phyloP scores from a whole-genome alignment of 2,329 filamentous ascomycete species.

The Botryosphaeria dothidea region DNA sequence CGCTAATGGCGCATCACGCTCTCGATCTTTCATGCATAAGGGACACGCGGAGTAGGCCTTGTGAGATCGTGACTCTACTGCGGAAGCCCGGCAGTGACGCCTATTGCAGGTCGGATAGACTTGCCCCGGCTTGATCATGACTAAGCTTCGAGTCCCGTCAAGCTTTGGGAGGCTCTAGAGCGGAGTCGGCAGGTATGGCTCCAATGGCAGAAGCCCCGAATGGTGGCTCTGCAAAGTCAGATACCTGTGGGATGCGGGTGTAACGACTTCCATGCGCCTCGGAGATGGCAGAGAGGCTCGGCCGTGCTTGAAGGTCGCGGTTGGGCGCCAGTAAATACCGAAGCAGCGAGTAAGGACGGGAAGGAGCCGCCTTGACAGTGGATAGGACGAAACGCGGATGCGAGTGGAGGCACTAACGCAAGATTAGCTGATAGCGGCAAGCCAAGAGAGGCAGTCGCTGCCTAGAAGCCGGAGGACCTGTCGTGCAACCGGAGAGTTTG shows the following conservation, averaged over 20 bases:
- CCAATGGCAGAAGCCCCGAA: conserved; percentile 7
- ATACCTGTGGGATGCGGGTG: background rate
- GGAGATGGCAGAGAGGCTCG: background rate
- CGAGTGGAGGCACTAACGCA: conserved; percentile 6
- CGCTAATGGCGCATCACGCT: no score
- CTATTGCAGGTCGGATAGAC: no score
- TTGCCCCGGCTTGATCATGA: no score
- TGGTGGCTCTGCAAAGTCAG: background rate
- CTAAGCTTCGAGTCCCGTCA: no score
- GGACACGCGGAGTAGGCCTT: no score
- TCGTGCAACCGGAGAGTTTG: background rate
- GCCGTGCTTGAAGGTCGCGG: background rate
- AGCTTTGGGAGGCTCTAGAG: no score
- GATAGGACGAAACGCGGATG: background rate
- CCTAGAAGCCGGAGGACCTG: background rate
- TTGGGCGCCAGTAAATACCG: background rate
- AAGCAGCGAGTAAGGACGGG: background rate
- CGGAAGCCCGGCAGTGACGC: no score
- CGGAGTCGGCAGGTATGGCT: no score
- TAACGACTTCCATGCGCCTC: background rate
- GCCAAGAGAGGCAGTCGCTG: background rate
- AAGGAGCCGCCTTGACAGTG: background rate
- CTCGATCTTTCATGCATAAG: no score
- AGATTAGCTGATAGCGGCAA: background rate
- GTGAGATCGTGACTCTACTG: no score